Conservation (phyloP, 345 rosid species). For the Litchi chinensis region DNA sequence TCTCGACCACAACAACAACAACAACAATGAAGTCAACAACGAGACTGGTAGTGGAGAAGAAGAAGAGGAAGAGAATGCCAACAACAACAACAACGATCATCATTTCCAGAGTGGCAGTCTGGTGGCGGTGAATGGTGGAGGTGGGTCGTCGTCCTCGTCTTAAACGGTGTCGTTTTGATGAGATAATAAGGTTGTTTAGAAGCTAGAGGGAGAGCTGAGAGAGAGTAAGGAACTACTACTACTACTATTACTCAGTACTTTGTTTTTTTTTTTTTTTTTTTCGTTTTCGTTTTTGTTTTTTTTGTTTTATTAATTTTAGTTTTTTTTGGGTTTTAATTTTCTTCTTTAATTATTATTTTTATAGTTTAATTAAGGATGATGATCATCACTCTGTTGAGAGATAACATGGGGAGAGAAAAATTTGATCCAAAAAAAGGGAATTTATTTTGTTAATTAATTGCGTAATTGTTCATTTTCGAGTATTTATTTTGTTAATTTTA, state of each 20-base stretch:
- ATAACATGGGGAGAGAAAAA: slow-evolving; percentile 34
- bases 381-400: slow-evolving; percentile 32
- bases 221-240: slow-evolving; percentile 28
- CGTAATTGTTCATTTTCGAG: not conserved
- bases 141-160: slow-evolving; percentile 57
- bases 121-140: slow-evolving; percentile 8
- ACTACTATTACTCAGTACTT: not conserved
- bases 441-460: slow-evolving; percentile 18
- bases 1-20: no score
- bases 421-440: slow-evolving; percentile 28
- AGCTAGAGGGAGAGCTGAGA: slow-evolving; percentile 12
- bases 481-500: not conserved
- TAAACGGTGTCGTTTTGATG: slow-evolving; percentile 12
- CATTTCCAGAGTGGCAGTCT: slow-evolving; percentile 33
- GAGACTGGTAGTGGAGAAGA: not conserved
- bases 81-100: slow-evolving; percentile 3
- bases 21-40: slow-evolving; percentile 10
- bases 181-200: slow-evolving; percentile 34
- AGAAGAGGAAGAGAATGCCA: not conserved
- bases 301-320: not conserved
- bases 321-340: not conserved
- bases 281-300: not conserved
- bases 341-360: slow-evolving; percentile 9
- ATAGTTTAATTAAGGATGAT: slow-evolving; percentile 36
- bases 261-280: not conserved